These are phyloP conservation scores for Quercus bicolor DNA, from an alignment of 306 rosid genomes.

Conservation along the genomic window DNA sequence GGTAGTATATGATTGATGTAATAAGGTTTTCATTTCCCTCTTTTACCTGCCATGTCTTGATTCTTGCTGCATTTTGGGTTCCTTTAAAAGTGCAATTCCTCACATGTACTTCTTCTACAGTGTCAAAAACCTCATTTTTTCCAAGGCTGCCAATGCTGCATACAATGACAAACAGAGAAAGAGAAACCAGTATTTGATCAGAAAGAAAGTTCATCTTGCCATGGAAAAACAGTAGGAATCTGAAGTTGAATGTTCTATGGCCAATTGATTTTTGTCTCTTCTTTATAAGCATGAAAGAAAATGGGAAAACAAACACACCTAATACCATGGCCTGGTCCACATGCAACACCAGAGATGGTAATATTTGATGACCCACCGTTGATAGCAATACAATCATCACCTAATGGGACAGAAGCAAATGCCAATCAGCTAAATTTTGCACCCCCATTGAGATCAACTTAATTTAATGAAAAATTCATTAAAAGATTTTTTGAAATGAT, in stretches of 20 bases:
- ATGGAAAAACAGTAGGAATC: no score
- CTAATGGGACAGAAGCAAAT: slow-evolving; percentile 13
- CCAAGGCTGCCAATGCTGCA: slow-evolving; percentile 56
- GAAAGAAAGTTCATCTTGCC: no score
- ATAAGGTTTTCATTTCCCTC: background rate
- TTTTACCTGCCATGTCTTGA: slow-evolving; percentile 51
- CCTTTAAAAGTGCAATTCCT: slow-evolving; percentile 30
- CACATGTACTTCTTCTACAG: slow-evolving; percentile 46
- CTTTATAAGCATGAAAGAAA: background rate
- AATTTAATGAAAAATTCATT: background rate
- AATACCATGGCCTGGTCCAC: slow-evolving; percentile 67
- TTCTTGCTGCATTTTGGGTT: slow-evolving; percentile 51
- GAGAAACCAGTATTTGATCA: background rate
- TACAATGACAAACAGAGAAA: background rate
- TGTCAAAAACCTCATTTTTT: background rate
- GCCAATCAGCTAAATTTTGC: background rate
- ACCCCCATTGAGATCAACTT: background rate
- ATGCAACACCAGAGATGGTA: slow-evolving; percentile 29
- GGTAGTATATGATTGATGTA: background rate
- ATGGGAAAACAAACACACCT: slow-evolving; percentile 21
- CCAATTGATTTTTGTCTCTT: background rate
- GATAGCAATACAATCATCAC: slow-evolving; percentile 58
- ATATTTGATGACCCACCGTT: slow-evolving; percentile 31
- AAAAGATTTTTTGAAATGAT: no score
- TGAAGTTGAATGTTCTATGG: background rate